phyloP scores from a whole-genome alignment of 805 yeast genomes.

The Candida argentea region DNA sequence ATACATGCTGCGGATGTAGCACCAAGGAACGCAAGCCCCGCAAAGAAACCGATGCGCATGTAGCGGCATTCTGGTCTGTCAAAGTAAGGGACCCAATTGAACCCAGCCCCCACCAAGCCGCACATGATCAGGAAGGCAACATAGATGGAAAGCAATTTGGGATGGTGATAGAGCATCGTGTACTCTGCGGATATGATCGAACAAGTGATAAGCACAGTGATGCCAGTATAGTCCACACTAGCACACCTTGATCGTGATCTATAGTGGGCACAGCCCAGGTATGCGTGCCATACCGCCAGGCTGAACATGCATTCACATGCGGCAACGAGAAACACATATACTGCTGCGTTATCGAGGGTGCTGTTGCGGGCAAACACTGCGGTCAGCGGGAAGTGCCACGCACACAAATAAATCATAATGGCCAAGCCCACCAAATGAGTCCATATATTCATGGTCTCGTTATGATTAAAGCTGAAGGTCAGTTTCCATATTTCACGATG shows the following conservation, averaged over 20 bases:
- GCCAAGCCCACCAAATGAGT: conserved; percentile 70
- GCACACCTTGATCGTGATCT: conserved; percentile 65
- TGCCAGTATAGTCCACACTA: conserved; percentile 92
- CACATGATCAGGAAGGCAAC: conserved; percentile 53
- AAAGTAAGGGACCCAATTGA: conserved; percentile 90
- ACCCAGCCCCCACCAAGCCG: conserved; percentile 61
- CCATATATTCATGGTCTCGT: conserved; percentile 92
- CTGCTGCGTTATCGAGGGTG: conserved; percentile 38
- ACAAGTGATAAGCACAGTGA: conserved; percentile 81
- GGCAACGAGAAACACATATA: conserved; percentile 58
- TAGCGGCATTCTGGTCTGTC: conserved; percentile 81
- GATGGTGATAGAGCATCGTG: conserved; percentile 57
- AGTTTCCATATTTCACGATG: conserved; percentile 53
- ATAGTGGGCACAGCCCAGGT: conserved; percentile 62
- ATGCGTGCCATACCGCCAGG: conserved; percentile 88
- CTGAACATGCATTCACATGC: conserved; percentile 69
- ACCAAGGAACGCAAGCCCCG: conserved; percentile 71
- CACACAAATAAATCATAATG: conserved; percentile 43
- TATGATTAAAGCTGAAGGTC: conserved; percentile 54
- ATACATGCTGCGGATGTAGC: conserved; percentile 51
- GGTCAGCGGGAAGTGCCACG: conserved; percentile 56
- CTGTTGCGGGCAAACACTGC: conserved; percentile 33
- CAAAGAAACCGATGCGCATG: conserved; percentile 69
- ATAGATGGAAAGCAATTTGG: conserved; percentile 37
- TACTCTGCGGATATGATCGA: conserved; percentile 83